phyloP scores from a whole-genome alignment of 2,329 filamentous ascomycete genomes.

The Xylaria polymorpha region DNA sequence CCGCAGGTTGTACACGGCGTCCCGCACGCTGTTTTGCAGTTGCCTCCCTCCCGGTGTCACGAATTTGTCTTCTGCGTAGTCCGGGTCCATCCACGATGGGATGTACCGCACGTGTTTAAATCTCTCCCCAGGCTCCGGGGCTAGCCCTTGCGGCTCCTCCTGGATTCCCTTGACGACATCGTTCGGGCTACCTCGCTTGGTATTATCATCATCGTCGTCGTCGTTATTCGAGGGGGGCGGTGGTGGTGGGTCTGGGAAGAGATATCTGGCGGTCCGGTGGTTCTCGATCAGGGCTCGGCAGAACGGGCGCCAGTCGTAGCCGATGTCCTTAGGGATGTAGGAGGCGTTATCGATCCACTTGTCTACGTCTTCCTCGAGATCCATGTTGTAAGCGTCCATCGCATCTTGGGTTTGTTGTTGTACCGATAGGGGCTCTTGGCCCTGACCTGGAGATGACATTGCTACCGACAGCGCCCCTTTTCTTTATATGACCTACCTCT shows the following conservation, averaged over 20 bases:
- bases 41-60: neutral
- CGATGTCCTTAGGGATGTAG: slow-evolving; percentile 20
- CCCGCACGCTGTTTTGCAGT: neutral
- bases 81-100: slow-evolving; percentile 45
- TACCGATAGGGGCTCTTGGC: neutral
- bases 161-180: slow-evolving; percentile 26
- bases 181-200: neutral
- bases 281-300: slow-evolving; percentile 36
- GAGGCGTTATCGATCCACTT: slow-evolving; percentile 4
- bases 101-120: slow-evolving; percentile 41
- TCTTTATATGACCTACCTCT: neutral
- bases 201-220: too few relatives aligned
- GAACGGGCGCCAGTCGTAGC: slow-evolving; percentile 35
- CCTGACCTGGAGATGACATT: neutral
- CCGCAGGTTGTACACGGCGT: slow-evolving; percentile 28
- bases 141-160: slow-evolving; percentile 1
- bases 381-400: neutral
- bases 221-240: neutral
- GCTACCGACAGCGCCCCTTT: neutral
- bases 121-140: neutral
- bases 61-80: slow-evolving; percentile 28
- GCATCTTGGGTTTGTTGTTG: too few relatives aligned
- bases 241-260: neutral
- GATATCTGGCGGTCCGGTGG: slow-evolving; percentile 1
- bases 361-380: neutral